Evolutionary conservation across 176 grass and related monocot genomes (phyloP), one percentile per base, ranked within the genome.

Genomic region (Avena insularis): DNA sequence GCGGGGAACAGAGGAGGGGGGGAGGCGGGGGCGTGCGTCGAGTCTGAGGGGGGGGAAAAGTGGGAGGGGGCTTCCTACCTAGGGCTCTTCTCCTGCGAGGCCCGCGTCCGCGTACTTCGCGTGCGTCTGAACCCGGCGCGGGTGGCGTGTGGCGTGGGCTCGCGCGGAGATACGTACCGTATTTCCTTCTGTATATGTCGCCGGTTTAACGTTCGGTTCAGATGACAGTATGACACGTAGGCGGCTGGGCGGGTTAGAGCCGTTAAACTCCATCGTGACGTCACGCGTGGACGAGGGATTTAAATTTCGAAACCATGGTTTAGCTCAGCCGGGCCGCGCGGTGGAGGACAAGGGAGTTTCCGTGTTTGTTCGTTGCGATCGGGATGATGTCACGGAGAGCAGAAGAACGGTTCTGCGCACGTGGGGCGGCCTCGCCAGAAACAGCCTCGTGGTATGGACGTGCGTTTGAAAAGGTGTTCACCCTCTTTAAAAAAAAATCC

Each of bases 31-130:
- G 79, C 6, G 60, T 8, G 45, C 21, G 60, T 45, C 35, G 77
- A 11, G 6, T 21, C 40, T 43, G 57, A 5, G 45, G 19, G 11
- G 11, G 0, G 0, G n/a, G 5, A 40, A 11, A 11, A 38, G 13
- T 43, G 10, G 59, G 17, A 1, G 69, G 38, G 57, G 23, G 10
- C 46, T 4, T 48, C 71, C 40, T n/a, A 15, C 68, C 74, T 87
- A 91, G 89, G 85, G 89, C 80, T 78, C 31, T 25, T 67, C 29
- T 29, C 29, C 29, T 29, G 29, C 64, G 12, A 81, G 70, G 83
- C 60, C 88, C 70, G 88, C 47, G 77, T 48, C 88, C 70, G 88
- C 47, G 77, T 48, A 17, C 46, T 14, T 60, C 74, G 80, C 59
- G 60, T 43, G 12, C 21, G 23, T 20, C 23, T 35, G 40, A 49